Evolutionary conservation across 1,284 basidiomycete species (phyloP).

Genomic region (Lentinula novae-zelandiae): DNA sequence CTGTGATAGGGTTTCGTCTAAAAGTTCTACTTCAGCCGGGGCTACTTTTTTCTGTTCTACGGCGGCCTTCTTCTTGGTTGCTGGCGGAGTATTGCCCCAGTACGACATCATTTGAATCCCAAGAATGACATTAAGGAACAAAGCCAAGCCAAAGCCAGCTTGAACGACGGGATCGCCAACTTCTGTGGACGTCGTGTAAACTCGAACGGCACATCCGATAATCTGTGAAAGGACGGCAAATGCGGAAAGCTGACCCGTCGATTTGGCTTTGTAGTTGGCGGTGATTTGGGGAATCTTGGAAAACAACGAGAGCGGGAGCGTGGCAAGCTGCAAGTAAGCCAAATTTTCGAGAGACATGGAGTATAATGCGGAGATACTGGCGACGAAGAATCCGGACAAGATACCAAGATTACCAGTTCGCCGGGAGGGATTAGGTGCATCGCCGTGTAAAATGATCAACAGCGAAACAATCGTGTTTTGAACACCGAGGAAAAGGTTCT

Average conservation of each 20-base stretch:
- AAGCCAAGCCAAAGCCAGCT: conserved; percentile 80
- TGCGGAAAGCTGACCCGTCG: conserved; percentile 87
- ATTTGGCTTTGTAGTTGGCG: conserved; percentile 68
- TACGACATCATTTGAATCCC: conserved; percentile 81
- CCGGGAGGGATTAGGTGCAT: conserved; percentile 11
- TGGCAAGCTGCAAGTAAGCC: conserved; percentile 68
- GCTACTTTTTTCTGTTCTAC: not conserved
- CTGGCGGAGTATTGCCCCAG: conserved; percentile 53
- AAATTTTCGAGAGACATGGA: conserved; percentile 43
- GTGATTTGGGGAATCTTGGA: conserved; percentile 87
- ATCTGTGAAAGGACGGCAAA: conserved; percentile 88
- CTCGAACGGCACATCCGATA: conserved; percentile 78
- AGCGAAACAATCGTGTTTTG: conserved; percentile 83
- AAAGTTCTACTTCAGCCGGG: not conserved
- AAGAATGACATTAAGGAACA: conserved; percentile 75
- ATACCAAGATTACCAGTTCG: not conserved
- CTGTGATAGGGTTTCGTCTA: conserved; percentile 5
- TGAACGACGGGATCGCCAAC: conserved; percentile 77
- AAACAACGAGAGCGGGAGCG: conserved; percentile 83
- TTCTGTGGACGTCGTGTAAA: conserved; percentile 89
- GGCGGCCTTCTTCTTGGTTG: not conserved
- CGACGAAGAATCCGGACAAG: not conserved
- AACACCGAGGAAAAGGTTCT: conserved; percentile 84
- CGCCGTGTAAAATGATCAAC: conserved; percentile 69
- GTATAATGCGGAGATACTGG: conserved; percentile 45